Evolutionary conservation across 129 eudicot species (phyloP).

Genomic region (Solidago caesia): DNA sequence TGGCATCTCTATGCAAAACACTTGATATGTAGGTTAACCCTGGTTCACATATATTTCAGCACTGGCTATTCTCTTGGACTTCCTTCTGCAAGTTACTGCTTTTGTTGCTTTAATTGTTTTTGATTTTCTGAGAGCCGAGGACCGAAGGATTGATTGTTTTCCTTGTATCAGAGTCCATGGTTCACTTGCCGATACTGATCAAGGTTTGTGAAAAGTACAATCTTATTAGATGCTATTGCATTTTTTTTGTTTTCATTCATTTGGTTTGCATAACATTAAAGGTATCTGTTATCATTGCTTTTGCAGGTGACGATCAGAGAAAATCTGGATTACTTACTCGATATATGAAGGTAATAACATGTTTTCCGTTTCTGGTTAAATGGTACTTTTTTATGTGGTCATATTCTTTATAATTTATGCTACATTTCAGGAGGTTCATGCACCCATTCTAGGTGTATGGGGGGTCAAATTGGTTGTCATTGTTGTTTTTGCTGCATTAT

Average conservation of each 20-base stretch:
- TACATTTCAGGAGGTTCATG: conserved; percentile 80
- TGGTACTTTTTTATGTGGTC: conserved; percentile 19
- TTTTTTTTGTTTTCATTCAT: conserved; percentile 4
- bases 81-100: conserved; percentile 97
- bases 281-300: conserved; percentile 16
- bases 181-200: conserved; percentile 54
- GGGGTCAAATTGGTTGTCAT: conserved; percentile 72
- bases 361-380: conserved; percentile 5
- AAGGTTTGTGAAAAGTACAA: conserved; percentile 47
- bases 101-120: conserved; percentile 92
- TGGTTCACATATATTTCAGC: conserved; percentile 51
- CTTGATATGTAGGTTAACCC: not conserved
- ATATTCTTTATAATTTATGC: conserved; percentile 2
- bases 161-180: conserved; percentile 72
- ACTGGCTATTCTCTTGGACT: conserved; percentile 94
- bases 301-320: conserved; percentile 54
- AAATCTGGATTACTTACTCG: conserved; percentile 78
- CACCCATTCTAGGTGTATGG: conserved; percentile 82
- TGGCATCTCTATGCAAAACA: not conserved
- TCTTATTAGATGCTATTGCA: conserved; percentile 6
- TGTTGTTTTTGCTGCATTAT: conserved; percentile 64
- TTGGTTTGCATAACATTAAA: conserved; percentile 12
- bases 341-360: conserved; percentile 83
- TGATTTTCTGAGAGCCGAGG: conserved; percentile 88
- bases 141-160: conserved; percentile 84